Conservation (phyloP, 208 protist species). For the Blastocrithidia nonstop region DNA sequence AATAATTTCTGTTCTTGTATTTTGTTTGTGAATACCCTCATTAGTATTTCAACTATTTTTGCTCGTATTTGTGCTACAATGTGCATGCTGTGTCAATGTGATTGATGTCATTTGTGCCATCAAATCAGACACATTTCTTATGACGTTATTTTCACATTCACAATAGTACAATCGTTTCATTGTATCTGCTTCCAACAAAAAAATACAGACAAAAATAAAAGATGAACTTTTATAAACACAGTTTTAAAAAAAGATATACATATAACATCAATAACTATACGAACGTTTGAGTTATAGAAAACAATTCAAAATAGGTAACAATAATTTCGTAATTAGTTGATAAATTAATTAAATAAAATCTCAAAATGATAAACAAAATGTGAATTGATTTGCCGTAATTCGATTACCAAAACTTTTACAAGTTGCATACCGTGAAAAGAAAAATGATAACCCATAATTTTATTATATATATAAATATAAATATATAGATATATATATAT, state of each 20-base stretch:
- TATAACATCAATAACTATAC: background rate
- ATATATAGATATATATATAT: too few relatives aligned
- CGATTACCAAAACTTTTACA: background rate
- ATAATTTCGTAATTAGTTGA: background rate
- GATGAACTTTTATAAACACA: background rate
- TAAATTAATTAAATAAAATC: background rate
- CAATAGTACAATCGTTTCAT: too few relatives aligned
- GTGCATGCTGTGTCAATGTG: too few relatives aligned
- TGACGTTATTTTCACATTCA: too few relatives aligned
- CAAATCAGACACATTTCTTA: too few relatives aligned
- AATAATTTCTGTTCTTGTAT: too few relatives aligned
- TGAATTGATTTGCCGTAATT: background rate
- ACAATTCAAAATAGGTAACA: background rate
- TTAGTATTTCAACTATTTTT: too few relatives aligned
- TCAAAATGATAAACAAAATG: background rate
- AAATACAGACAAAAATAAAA: too few relatives aligned
- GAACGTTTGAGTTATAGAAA: background rate
- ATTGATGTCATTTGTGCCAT: too few relatives aligned
- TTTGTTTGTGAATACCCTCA: too few relatives aligned
- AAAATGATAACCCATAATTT: background rate
- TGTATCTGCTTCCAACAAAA: too few relatives aligned
- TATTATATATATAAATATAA: background rate
- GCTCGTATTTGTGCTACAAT: too few relatives aligned
- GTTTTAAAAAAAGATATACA: background rate
- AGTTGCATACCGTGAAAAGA: background rate